phyloP scores from a whole-genome alignment of 257 asterid species.

The Mitragyna speciosa region DNA sequence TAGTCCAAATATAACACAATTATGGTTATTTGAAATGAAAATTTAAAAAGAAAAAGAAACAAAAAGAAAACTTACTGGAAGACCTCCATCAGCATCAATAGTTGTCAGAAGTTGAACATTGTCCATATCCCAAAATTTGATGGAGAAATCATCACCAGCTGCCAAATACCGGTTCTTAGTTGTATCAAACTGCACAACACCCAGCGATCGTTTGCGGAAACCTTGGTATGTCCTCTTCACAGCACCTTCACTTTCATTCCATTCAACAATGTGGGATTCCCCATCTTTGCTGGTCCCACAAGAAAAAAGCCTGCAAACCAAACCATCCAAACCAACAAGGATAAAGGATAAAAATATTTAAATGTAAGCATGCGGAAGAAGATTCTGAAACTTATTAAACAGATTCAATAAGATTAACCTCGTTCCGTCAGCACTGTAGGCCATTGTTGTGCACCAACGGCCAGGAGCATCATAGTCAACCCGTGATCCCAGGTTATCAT shows the following conservation, averaged over 20 bases:
- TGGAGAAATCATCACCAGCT: conserved; percentile 62
- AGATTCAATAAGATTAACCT: conserved; percentile 33
- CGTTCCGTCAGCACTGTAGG: conserved; percentile 62
- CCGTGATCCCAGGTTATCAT: conserved; percentile 63
- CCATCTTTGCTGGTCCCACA: conserved; percentile 78
- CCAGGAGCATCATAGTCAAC: conserved; percentile 73
- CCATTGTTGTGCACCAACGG: conserved; percentile 68
- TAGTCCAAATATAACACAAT: not conserved
- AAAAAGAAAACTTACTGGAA: conserved; percentile 40
- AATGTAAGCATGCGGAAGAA: not conserved
- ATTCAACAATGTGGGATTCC: conserved; percentile 64
- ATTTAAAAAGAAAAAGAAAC: not conserved
- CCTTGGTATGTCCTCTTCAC: conserved; percentile 64
- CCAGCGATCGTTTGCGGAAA: conserved; percentile 51
- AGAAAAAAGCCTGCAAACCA: conserved; percentile 52
- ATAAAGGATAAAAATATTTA: not conserved
- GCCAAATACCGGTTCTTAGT: conserved; percentile 56
- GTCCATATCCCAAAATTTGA: conserved; percentile 78
- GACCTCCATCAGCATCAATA: conserved; percentile 67
- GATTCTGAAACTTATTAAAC: not conserved
- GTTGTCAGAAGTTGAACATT: conserved; percentile 45
- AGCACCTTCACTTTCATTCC: conserved; percentile 80
- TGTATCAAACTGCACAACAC: conserved; percentile 71
- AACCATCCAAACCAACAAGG: conserved; percentile 10
- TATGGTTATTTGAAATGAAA: not conserved